Conservation (phyloP, 306 rosid species). For the Sphenostylis stenocarpa region DNA sequence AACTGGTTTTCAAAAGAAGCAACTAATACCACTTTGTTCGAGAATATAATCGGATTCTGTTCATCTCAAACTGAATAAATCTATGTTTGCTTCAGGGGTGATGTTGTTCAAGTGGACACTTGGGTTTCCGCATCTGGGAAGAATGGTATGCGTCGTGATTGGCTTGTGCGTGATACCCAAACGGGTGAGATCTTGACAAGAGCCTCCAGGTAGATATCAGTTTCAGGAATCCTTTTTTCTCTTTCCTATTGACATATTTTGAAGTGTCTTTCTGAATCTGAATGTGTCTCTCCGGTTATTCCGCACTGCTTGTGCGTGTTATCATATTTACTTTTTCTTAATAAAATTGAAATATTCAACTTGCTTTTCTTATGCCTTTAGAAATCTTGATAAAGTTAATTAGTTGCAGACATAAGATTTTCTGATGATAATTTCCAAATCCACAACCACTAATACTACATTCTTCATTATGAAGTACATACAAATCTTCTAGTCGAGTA, state of each 20-base stretch:
- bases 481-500: background rate
- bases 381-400: background rate
- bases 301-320: background rate
- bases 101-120: slow-evolving; percentile 93
- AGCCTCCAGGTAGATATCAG: slow-evolving; percentile 77
- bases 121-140: slow-evolving; percentile 89
- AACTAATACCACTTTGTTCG: background rate
- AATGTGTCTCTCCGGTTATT: background rate
- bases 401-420: background rate
- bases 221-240: slow-evolving; percentile 11
- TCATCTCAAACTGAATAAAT: slow-evolving; percentile 34
- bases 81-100: slow-evolving; percentile 69
- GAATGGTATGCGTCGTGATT: slow-evolving; percentile 97
- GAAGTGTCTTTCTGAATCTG: slow-evolving; percentile 3
- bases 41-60: slow-evolving; percentile 1
- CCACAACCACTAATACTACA: background rate
- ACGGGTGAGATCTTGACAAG: slow-evolving; percentile 77
- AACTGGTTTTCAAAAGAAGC: background rate
- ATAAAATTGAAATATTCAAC: slow-evolving; percentile 3
- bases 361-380: slow-evolving; percentile 14
- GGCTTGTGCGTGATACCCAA: slow-evolving; percentile 70
- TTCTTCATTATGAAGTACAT: background rate
- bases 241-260: background rate
- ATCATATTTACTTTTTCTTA: background rate
- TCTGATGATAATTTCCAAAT: background rate